Conservation (phyloP, 1,284 basidiomycete genomes). For the Fistulina hepatica region DNA sequence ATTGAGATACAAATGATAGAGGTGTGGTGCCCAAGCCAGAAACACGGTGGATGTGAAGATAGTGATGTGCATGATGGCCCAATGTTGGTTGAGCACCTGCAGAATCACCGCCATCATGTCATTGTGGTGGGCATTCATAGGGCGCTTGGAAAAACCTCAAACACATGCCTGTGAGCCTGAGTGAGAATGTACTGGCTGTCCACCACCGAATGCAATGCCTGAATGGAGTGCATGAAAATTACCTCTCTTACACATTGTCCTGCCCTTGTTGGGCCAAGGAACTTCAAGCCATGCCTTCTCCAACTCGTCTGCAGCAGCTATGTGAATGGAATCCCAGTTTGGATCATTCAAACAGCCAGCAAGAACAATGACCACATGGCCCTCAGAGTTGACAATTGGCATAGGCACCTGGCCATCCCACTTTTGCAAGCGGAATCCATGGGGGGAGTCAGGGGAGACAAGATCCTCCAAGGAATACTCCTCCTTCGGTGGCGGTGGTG, state of each 20-base stretch:
- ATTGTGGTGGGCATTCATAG: slow-evolving; percentile 3
- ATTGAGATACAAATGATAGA: slow-evolving; percentile 4
- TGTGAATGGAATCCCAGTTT: not conserved
- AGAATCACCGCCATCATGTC: not conserved
- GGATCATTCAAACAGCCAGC: slow-evolving; percentile 1
- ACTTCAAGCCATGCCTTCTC: not conserved
- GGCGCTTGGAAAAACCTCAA: not conserved
- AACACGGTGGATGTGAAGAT: slow-evolving; percentile 4
- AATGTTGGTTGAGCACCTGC: not conserved
- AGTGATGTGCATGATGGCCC: not conserved
- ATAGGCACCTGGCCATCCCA: slow-evolving; percentile 1
- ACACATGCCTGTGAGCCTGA: not conserved
- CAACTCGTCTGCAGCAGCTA: not conserved
- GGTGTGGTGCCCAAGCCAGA: slow-evolving; percentile 1
- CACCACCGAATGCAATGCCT: slow-evolving; percentile 4
- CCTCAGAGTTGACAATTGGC: slow-evolving; percentile 1
- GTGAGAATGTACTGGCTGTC: slow-evolving; percentile 1
- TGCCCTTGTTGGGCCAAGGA: not conserved
- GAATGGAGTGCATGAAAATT: slow-evolving; percentile 1
- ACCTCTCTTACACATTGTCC: slow-evolving; percentile 3
- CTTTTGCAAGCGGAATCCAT: too few species aligned
- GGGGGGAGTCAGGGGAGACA: too few species aligned
- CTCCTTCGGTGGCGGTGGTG: too few species aligned
- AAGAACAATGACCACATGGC: slow-evolving; percentile 4
- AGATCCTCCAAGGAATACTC: too few species aligned